phyloP scores from a whole-genome alignment of 352 stramenopile species.

The Phytopythium chamaehyphon region DNA sequence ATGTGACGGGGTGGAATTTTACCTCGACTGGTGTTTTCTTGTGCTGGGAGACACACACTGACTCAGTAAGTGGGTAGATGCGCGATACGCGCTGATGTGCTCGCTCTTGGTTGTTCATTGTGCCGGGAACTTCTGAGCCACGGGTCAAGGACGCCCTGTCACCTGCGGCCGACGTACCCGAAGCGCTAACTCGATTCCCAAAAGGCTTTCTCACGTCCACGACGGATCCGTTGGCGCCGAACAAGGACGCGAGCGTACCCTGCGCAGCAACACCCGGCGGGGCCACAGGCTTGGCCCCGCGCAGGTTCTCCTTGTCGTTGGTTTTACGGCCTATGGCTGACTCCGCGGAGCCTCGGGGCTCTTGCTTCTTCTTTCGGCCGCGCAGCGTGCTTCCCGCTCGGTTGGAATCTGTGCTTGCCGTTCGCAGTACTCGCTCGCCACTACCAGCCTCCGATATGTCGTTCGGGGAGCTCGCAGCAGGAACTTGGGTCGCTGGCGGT shows the following conservation, averaged over 20 bases:
- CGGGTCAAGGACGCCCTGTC: conserved; percentile 1
- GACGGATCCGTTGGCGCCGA: conserved; percentile 1
- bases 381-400: conserved; percentile 13
- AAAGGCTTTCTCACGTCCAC: conserved; percentile 9
- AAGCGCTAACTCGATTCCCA: neutral
- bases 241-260: conserved; percentile 23
- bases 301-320: conserved; percentile 32
- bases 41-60: conserved; percentile 54
- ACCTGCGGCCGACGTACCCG: conserved; percentile 3
- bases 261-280: conserved; percentile 10
- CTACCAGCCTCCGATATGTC: conserved; percentile 17
- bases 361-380: conserved; percentile 25
- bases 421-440: conserved; percentile 9
- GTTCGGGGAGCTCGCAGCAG: conserved; percentile 16
- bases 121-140: conserved; percentile 18
- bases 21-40: conserved; percentile 80
- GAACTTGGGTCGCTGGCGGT: conserved; percentile 11
- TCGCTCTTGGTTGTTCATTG: conserved; percentile 49
- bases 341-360: conserved; percentile 19
- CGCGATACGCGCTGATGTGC: conserved; percentile 63
- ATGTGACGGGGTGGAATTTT: conserved; percentile 73
- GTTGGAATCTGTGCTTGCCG: conserved; percentile 2
- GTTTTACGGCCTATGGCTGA: conserved; percentile 23
- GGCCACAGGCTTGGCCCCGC: conserved; percentile 22
- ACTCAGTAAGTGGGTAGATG: conserved; percentile 73